Evolutionary conservation across 2,329 filamentous ascomycete genomes (phyloP), one percentile per base, ranked within the genome.

Genomic region (Aureobasidium sp.): DNA sequence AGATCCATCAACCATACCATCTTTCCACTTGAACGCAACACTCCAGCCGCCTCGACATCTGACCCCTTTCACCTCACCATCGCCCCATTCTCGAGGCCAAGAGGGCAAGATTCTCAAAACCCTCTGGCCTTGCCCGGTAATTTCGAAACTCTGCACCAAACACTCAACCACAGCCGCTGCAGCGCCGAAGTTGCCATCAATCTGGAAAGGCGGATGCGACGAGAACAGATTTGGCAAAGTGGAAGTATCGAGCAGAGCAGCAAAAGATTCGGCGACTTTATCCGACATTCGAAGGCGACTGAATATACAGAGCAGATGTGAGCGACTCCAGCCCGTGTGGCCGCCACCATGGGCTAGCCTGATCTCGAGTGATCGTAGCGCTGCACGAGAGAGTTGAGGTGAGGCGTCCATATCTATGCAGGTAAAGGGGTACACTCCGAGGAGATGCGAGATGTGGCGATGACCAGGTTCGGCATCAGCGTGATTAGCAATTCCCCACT

Each of bases 131-230:
- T 31, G 5, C 3, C 39, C 44, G 1, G 33, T 40, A 1, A 60
- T 27, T n/a, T 60, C 57, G 24, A 49, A 50, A 42, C 57, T 60
- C 45, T 60, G 57, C 22, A 60, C 57, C 22, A 49, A 9, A 2
- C 37, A 42, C 33, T 60, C 57, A 0, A 50, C 31, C 1, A 60
- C 37, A 2, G 33, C 35, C 1, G 57, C 57, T 2, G 33, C 44
- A 22, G 44, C 57, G 2, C 57, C 57, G 12, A 60, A 42, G 9
- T 60, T 60, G 1, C 57, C 57, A 44, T 60, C 57, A 2, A 50
- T 50, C 45, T 60, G 57, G 5, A 60, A 60, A 2, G 57, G 57
- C 33, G 57, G 57, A 22, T 60, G 57, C 0, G 44, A 48, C 1
- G 29, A 35, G 5, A 60, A 33, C 2, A 60, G 14, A 33, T 49